Evolutionary conservation across 768 basidiomycete species (phyloP), one percentile per base, ranked within the genome.

Genomic region (Tephrocybe sp.): DNA sequence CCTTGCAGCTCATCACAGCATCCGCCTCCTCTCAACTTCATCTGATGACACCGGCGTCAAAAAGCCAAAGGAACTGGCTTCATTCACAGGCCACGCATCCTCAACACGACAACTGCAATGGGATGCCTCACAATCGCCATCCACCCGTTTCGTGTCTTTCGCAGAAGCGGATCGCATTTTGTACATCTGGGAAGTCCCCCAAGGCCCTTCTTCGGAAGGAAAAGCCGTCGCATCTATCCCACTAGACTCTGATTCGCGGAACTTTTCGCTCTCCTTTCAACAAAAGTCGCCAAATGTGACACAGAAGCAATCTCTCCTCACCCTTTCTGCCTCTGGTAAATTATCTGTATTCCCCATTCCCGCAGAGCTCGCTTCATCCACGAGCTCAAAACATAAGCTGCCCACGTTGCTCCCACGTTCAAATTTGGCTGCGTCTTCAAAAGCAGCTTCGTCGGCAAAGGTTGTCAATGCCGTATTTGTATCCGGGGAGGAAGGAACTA

Each of bases 31-130:
- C 15, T 73, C 79, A 13, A 56, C 64, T 24, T 54, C 64, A 21
- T 48, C 63, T 44, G 47, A 56, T 42, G 43, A 49, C 39, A 50
- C 46, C 24, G 63, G 71, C 29, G 49, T 68, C 15, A 69, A 69
- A 58, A 78, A 75, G 62, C 74, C 77, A 13, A 66, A 62, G 39
- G 71, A 74, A 52, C 31, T 76, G 5, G 74, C 77, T 3, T 72
- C 73, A 10, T 84, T 85, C 53, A 83, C 79, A 16, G 86, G 86
- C 0, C 86, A 88, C 57, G 80, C 82, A 3, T 83, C 84, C 18
- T 66, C 76, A 7, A 68, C 83, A 51, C 76, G 69, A 53, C 64
- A 66, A 23, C 58, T 84, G 11, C 70, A 71, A 47, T 86, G 83
- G 83, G 76, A 76, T 44, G 61, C 58, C 11, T 70, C 72, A 13